These are phyloP conservation scores for Helicocarpus griseus DNA, from an alignment of 2,329 filamentous ascomycete genomes.

Conservation along the genomic window DNA sequence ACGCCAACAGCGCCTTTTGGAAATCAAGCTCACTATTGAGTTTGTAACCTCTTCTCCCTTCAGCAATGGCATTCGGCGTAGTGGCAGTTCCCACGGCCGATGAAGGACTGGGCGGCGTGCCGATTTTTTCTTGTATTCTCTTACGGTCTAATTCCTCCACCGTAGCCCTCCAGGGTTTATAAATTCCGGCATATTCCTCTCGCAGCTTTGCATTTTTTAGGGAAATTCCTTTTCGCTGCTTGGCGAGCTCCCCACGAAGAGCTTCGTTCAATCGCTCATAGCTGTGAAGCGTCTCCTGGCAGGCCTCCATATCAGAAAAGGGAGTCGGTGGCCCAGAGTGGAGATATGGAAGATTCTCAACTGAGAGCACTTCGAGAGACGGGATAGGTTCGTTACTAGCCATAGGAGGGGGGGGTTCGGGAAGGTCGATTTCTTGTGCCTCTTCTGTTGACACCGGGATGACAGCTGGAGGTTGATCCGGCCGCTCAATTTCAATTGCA, in stretches of 20 bases:
- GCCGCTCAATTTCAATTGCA: conserved; percentile 14
- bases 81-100: conserved; percentile 5
- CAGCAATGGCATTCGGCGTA: conserved; percentile 17
- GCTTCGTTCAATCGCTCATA: conserved; percentile 31
- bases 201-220: conserved; percentile 31
- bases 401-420: conserved; percentile 1
- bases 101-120: conserved; percentile 26
- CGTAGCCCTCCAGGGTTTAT: conserved; percentile 36
- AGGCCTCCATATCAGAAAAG: conserved; percentile 35
- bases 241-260: conserved; percentile 29
- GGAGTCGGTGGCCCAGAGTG: conserved; percentile 33
- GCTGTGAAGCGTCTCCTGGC: conserved; percentile 30
- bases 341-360: conserved; percentile 39
- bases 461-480: conserved; percentile 10
- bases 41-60: conserved; percentile 35
- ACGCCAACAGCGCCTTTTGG: conserved; percentile 38
- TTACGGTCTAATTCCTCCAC: conserved; percentile 34
- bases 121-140: conserved; percentile 27
- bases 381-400: conserved; percentile 10
- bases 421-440: conserved; percentile 14
- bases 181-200: conserved; percentile 31
- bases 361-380: conserved; percentile 22
- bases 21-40: conserved; percentile 42
- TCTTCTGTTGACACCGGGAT: conserved; percentile 17
- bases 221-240: conserved; percentile 28